Evolutionary conservation across 495 filamentous ascomycete genomes (phyloP).

Genomic region (Niebla homalea): DNA sequence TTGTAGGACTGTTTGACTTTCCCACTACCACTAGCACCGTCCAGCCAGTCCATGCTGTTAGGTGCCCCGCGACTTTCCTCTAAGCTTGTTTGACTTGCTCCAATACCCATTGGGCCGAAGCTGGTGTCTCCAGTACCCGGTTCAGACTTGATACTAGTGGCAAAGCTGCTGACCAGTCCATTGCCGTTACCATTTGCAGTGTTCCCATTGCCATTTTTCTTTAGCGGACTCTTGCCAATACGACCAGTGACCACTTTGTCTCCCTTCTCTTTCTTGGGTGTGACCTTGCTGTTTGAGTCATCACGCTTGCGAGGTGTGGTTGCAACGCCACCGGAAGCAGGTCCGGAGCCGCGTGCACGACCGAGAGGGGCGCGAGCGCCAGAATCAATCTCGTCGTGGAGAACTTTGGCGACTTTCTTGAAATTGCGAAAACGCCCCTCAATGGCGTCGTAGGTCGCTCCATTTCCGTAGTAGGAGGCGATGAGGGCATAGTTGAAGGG

Average conservation of each 20-base stretch:
- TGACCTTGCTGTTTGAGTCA: background rate
- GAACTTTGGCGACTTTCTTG: slow-evolving; percentile 17
- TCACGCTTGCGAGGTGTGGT: background rate
- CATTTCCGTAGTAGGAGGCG: slow-evolving; percentile 18
- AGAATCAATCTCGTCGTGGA: slow-evolving; percentile 19
- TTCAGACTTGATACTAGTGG: background rate
- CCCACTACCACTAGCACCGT: too few species aligned
- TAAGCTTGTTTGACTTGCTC: too few species aligned
- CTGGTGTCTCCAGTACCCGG: too few species aligned
- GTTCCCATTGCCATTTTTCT: background rate
- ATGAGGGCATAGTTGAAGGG: slow-evolving; percentile 19
- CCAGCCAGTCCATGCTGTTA: too few species aligned
- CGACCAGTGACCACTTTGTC: background rate
- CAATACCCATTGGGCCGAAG: too few species aligned
- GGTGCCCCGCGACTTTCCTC: too few species aligned
- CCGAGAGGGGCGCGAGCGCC: slow-evolving; percentile 12
- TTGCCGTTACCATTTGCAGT: background rate
- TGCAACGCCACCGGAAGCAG: background rate
- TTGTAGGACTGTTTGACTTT: too few species aligned
- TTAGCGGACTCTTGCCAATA: background rate
- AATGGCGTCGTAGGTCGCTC: slow-evolving; percentile 29
- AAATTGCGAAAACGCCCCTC: slow-evolving; percentile 27
- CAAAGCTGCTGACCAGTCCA: background rate
- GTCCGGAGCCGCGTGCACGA: slow-evolving; percentile 5
- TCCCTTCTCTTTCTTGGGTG: slow-evolving; percentile 2